These are phyloP conservation scores for Backusella sp. DNA, from an alignment of 192 early-diverging fungal species.

Conservation along the genomic window DNA sequence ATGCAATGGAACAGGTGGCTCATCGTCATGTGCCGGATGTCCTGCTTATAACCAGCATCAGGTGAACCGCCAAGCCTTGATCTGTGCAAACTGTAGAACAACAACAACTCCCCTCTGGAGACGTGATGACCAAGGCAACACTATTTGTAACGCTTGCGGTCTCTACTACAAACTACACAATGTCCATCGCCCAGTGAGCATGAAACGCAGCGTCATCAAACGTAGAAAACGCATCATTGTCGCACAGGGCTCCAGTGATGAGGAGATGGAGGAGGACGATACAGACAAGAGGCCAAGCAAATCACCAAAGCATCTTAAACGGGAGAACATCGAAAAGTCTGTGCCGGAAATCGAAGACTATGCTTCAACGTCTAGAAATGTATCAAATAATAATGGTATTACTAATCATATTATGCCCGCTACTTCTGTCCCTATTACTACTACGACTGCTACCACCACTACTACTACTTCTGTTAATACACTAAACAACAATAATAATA, in stretches of 20 bases:
- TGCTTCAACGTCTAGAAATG: not conserved
- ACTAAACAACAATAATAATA: not conserved
- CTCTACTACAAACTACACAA: constrained; percentile 88
- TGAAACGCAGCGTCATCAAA: constrained; percentile 77
- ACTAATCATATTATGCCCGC: not conserved
- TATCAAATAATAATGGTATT: not conserved
- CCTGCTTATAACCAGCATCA: constrained; percentile 76
- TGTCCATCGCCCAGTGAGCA: constrained; percentile 74
- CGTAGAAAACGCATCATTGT: constrained; percentile 63
- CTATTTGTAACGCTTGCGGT: constrained; percentile 87
- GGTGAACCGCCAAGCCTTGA: constrained; percentile 51
- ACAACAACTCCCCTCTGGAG: constrained; percentile 83
- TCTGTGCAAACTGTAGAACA: constrained; percentile 79
- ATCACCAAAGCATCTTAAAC: not conserved
- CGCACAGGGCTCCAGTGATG: constrained; percentile 19
- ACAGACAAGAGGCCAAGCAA: not conserved
- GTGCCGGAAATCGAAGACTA: constrained; percentile 7
- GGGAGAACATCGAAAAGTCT: not conserved
- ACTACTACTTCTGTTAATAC: not conserved
- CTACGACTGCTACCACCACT: not conserved
- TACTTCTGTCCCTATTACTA: not conserved
- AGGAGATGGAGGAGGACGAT: constrained; percentile 10
- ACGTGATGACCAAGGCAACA: constrained; percentile 67
- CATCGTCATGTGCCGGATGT: constrained; percentile 70
- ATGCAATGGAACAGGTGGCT: constrained; percentile 74